Base-by-base conservation (phyloP, 2,329 filamentous ascomycete genomes). In the Aspergillus sp. region DNA sequence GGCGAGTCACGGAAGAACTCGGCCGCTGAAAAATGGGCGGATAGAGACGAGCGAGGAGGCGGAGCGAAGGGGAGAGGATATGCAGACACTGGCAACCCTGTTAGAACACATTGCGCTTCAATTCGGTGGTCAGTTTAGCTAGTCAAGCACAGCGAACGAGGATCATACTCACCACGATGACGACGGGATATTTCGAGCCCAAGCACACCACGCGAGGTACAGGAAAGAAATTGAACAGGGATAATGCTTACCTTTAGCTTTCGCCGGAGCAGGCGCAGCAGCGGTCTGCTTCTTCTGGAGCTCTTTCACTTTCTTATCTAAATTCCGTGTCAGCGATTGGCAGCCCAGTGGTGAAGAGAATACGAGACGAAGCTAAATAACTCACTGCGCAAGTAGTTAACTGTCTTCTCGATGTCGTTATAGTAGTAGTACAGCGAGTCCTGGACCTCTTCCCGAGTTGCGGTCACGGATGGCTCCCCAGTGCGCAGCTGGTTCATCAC, bases 361-460 rank as follows among this genome's bases (percentile, higher is more conserved):
- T n/a, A 38, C 14, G 16, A 38, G 35, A 35, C 38, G 17, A 42
- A 42, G 16, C n/a, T 17, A 42, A 19, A 38, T 4, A n/a, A 52
- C 71, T 60, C 85, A 79, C 85, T 88, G 57, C 85, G 82, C 52
- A 99, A 73, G 66, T 95, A 96, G 51, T 82, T 79, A 35, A 95
- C 87, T 1, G 90, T 85, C 72, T 96, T 96, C 52, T 85, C 87
- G 26, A 96, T 79, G 64, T 99, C 92, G 68, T 92, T 97, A 70
- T 93, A 97, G 72, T 96, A 96, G 72, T 99, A 85, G 90, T 91
- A 97, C 14, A 99, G 73, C 0, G 92, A 83, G 55, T 97, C 93
- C 68, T 95, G 85, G 56, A 96, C 93, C 66, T 96, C 87, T 35
- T 78, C 76, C 54, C 87, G 82, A 4, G 82, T 79, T n/a, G 82